Conservation (phyloP, 805 yeast species). For the Candida maltosa region DNA sequence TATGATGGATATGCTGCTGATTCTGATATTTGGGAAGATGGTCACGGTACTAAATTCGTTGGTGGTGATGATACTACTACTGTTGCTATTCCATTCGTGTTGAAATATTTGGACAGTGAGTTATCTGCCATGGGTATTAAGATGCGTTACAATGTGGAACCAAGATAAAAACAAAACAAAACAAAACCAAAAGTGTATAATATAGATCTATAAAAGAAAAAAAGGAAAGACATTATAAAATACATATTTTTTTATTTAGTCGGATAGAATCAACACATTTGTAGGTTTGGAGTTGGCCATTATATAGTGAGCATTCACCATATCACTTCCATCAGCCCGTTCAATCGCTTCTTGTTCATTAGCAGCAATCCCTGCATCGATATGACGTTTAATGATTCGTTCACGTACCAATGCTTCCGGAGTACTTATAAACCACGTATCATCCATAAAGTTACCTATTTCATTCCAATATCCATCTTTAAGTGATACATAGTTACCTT, state of each 20-base stretch:
- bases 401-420: slow-evolving; percentile 43
- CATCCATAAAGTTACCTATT: slow-evolving; percentile 37
- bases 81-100: slow-evolving; percentile 93
- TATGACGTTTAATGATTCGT: slow-evolving; percentile 67
- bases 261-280: slow-evolving; percentile 12
- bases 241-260: slow-evolving; percentile 1
- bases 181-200: neutral
- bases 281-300: slow-evolving; percentile 16
- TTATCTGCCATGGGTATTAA: slow-evolving; percentile 97
- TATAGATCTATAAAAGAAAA: neutral
- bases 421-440: slow-evolving; percentile 52
- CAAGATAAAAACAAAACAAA: no score
- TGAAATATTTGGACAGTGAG: slow-evolving; percentile 92
- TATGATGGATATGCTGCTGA: slow-evolving; percentile 56
- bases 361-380: slow-evolving; percentile 50
- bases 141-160: slow-evolving; percentile 83
- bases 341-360: slow-evolving; percentile 48
- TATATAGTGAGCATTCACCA: slow-evolving; percentile 55
- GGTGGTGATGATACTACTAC: slow-evolving; percentile 96
- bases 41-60: slow-evolving; percentile 83
- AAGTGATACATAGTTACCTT: slow-evolving; percentile 71
- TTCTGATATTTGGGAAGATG: slow-evolving; percentile 93
- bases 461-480: slow-evolving; percentile 57
- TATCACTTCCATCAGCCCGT: slow-evolving; percentile 56
- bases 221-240: neutral